A percentile compares a stretch with the other conserved stretches of the same genome.
Evolutionary conservation across 2,329 filamentous ascomycete genomes (phyloP).

Genomic region (Aspergillus sp.): DNA sequence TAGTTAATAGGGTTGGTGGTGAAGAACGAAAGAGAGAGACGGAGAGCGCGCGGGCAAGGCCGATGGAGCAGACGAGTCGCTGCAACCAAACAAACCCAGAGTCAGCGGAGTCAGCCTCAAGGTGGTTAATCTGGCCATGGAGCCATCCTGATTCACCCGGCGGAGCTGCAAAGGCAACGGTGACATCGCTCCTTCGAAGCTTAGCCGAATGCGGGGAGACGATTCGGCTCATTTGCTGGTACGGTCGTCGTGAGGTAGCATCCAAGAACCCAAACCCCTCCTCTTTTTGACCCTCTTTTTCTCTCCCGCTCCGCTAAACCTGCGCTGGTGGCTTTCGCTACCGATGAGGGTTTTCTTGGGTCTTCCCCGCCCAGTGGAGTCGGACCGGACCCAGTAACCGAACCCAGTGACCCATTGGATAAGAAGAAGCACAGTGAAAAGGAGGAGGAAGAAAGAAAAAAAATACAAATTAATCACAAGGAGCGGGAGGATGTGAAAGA

Average conservation of each 20-base stretch:
- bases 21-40: not conserved
- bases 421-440: not conserved
- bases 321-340: not conserved
- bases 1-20: not conserved
- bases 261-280: not conserved
- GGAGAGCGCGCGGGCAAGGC: not conserved
- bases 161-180: slow-evolving; percentile 18
- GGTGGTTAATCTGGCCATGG: not conserved
- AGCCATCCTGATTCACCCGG: slow-evolving; percentile 8
- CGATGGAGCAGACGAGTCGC: not conserved
- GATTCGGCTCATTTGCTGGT: slow-evolving; percentile 10
- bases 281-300: not conserved
- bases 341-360: not conserved
- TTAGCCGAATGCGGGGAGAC: slow-evolving; percentile 25
- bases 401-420: not conserved
- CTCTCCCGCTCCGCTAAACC: not conserved
- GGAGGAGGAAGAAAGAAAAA: not conserved
- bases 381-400: not conserved
- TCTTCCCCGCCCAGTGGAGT: not conserved
- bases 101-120: slow-evolving; percentile 9
- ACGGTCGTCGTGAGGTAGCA: slow-evolving; percentile 14
- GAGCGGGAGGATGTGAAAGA: not conserved
- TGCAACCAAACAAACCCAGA: not conserved
- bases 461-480: not conserved
- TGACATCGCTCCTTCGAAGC: slow-evolving; percentile 21